A percentile compares a stretch with the other conserved stretches of the same genome.
phyloP scores from a whole-genome alignment of 179 eudicot species.

The Spergularia azorica region DNA sequence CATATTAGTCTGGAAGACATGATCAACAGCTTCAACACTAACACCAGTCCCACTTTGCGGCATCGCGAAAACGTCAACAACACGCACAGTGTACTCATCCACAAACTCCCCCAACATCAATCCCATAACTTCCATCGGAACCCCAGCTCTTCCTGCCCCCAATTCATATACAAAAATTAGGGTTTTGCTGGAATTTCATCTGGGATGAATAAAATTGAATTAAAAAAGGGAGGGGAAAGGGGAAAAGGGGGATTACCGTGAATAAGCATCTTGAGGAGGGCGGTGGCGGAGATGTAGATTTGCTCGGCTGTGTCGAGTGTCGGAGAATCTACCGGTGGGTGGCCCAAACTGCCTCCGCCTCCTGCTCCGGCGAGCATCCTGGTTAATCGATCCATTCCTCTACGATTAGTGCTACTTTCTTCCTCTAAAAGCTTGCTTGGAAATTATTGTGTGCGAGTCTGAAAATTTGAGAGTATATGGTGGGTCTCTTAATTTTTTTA shows the following conservation, averaged over 20 bases:
- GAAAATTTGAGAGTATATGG: no score
- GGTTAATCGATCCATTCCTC: slow-evolving; percentile 50
- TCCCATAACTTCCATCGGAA: slow-evolving; percentile 99
- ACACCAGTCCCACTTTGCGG: slow-evolving; percentile 99
- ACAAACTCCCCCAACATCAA: slow-evolving; percentile 95
- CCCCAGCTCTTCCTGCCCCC: slow-evolving; percentile 85
- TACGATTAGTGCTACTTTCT: background rate
- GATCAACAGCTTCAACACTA: slow-evolving; percentile 97
- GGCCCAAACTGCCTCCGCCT: slow-evolving; percentile 70
- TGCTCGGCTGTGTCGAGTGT: slow-evolving; percentile 84
- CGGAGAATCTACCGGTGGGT: slow-evolving; percentile 84
- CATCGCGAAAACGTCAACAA: slow-evolving; percentile 96
- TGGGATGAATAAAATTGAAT: background rate
- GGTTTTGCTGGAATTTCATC: background rate
- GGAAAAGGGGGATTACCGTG: slow-evolving; percentile 47
- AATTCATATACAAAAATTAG: slow-evolving; percentile 21
- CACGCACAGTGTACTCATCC: slow-evolving; percentile 93
- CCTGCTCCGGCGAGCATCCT: slow-evolving; percentile 87
- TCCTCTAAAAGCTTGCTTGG: no score
- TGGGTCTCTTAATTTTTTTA: no score
- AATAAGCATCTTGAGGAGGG: slow-evolving; percentile 91
- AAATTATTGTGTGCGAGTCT: no score
- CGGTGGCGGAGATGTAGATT: slow-evolving; percentile 89
- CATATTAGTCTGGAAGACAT: slow-evolving; percentile 28
- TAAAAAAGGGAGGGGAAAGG: background rate